Evolutionary conservation across 2,329 filamentous ascomycete species (phyloP).

Genomic region (Exophiala sp.): DNA sequence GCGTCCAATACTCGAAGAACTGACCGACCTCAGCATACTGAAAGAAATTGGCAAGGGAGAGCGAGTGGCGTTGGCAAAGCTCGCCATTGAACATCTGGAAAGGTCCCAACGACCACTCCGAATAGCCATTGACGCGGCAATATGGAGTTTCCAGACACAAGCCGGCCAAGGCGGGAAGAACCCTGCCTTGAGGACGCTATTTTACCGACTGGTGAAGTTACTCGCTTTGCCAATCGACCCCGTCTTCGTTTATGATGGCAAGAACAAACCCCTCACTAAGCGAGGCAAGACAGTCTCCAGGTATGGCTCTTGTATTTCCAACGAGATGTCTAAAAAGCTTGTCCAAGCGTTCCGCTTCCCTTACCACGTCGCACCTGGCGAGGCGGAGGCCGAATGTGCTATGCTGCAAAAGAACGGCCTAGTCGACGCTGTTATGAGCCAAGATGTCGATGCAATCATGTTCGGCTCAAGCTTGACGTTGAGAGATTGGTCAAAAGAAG

Average conservation of each 20-base stretch:
- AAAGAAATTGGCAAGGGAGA: slow-evolving; percentile 78
- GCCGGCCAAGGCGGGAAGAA: slow-evolving; percentile 80
- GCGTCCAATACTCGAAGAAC: too few species aligned
- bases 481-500: slow-evolving; percentile 75
- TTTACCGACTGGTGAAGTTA: slow-evolving; percentile 79
- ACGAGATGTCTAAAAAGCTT: slow-evolving; percentile 71
- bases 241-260: slow-evolving; percentile 85
- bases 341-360: slow-evolving; percentile 80
- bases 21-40: slow-evolving; percentile 61
- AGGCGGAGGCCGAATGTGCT: slow-evolving; percentile 94
- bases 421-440: slow-evolving; percentile 88
- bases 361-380: slow-evolving; percentile 80
- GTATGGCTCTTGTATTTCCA: slow-evolving; percentile 60
- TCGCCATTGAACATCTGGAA: slow-evolving; percentile 72
- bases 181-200: slow-evolving; percentile 82
- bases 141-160: slow-evolving; percentile 95
- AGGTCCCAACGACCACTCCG: slow-evolving; percentile 66
- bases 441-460: slow-evolving; percentile 97
- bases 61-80: slow-evolving; percentile 72
- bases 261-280: slow-evolving; percentile 79
- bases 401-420: slow-evolving; percentile 72
- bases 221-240: slow-evolving; percentile 73
- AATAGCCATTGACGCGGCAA: slow-evolving; percentile 87
- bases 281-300: slow-evolving; percentile 63
- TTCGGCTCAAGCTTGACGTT: slow-evolving; percentile 79